Evolutionary conservation across 768 basidiomycete species (phyloP).

Genomic region (Scleroderma bovista): DNA sequence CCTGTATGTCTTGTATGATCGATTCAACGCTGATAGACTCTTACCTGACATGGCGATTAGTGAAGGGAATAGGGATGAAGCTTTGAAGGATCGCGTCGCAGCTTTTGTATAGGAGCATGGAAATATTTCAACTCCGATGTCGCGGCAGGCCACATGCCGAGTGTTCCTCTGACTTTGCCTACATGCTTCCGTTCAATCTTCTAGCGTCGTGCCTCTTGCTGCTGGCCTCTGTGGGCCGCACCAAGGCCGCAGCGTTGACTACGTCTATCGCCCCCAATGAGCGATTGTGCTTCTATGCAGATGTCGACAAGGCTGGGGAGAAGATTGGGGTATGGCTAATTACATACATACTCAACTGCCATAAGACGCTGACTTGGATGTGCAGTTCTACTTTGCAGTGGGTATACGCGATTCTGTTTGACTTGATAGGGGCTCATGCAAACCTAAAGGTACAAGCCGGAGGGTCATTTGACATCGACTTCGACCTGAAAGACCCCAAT

Average conservation of each 20-base stretch:
- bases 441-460: conserved; percentile 82
- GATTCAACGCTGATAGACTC: background rate
- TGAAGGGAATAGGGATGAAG: background rate
- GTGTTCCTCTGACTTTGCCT: background rate
- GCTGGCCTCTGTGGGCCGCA: conserved; percentile 28
- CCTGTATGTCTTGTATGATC: too few relatives aligned
- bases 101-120: background rate
- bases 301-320: conserved; percentile 92
- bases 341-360: background rate
- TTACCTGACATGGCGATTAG: background rate
- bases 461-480: conserved; percentile 95
- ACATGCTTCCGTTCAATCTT: conserved; percentile 20
- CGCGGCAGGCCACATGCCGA: conserved; percentile 21
- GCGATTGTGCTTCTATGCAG: conserved; percentile 88
- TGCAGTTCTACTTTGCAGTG: conserved; percentile 94
- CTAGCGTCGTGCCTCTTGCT: conserved; percentile 21
- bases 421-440: background rate
- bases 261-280: conserved; percentile 76
- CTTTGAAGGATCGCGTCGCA: background rate
- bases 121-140: conserved; percentile 7
- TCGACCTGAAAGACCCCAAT: conserved; percentile 85
- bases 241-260: conserved; percentile 64
- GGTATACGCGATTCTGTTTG: conserved; percentile 21
- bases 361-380: conserved; percentile 8
- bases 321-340: conserved; percentile 70